Percentiles rank a stretch among this genome's conserved stretches.
phyloP scores from a whole-genome alignment of 495 filamentous ascomycete species.

The Tuber borchii region DNA sequence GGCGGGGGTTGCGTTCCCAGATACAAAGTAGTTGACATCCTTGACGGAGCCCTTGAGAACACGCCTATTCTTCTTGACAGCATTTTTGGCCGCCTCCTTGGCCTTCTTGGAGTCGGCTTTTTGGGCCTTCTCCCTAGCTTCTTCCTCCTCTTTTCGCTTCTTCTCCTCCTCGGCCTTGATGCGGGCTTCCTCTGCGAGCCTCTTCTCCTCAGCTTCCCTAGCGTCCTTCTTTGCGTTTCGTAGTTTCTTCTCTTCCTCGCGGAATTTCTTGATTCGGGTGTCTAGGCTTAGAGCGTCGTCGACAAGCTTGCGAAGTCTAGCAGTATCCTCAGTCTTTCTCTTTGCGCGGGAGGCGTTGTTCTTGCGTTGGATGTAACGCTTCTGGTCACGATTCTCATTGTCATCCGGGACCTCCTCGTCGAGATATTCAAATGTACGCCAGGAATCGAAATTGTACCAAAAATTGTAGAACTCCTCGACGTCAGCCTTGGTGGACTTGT shows the following conservation, averaged over 20 bases:
- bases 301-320: slow-evolving; percentile 77
- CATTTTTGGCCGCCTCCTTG: slow-evolving; percentile 95
- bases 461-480: slow-evolving; percentile 98
- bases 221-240: slow-evolving; percentile 91
- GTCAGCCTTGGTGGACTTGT: slow-evolving; percentile 75
- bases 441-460: slow-evolving; percentile 98
- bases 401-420: slow-evolving; percentile 98
- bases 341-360: slow-evolving; percentile 95
- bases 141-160: slow-evolving; percentile 68
- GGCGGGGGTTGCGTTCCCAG: slow-evolving; percentile 56
- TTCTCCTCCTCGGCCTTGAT: slow-evolving; percentile 72
- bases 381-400: slow-evolving; percentile 97
- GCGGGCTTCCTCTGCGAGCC: slow-evolving; percentile 69
- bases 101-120: slow-evolving; percentile 86
- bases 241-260: slow-evolving; percentile 76
- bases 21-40: slow-evolving; percentile 88
- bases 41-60: slow-evolving; percentile 85
- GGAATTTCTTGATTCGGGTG: slow-evolving; percentile 95
- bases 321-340: slow-evolving; percentile 97
- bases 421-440: slow-evolving; percentile 94
- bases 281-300: slow-evolving; percentile 76
- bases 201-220: slow-evolving; percentile 83
- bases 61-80: slow-evolving; percentile 99
- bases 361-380: slow-evolving; percentile 94
- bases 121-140: slow-evolving; percentile 74